A percentile compares a stretch with the other conserved stretches of the same genome.
Evolutionary conservation across 2,329 filamentous ascomycete genomes (phyloP).

Genomic region (Fonsecaea pugnacius): DNA sequence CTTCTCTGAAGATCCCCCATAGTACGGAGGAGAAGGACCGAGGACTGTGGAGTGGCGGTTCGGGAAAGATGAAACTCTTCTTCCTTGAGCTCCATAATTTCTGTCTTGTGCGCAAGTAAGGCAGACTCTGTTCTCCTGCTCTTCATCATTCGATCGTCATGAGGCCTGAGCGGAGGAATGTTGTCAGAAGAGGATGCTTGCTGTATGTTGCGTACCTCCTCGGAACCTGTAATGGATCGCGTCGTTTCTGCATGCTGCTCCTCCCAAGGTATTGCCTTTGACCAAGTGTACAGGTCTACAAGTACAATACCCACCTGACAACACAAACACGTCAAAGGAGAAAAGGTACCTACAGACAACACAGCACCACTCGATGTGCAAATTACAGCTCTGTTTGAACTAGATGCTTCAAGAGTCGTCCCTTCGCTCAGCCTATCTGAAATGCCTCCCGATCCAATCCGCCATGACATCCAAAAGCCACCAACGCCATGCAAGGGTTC

Average conservation of each 20-base stretch:
- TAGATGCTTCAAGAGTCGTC: background rate
- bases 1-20: too few species aligned
- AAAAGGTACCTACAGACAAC: background rate
- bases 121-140: background rate
- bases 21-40: too few species aligned
- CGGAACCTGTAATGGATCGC: too few species aligned
- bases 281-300: background rate
- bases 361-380: background rate
- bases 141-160: background rate
- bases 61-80: background rate
- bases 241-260: background rate
- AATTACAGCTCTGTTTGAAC: background rate
- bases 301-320: background rate
- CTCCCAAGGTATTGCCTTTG: too few species aligned
- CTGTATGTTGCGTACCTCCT: too few species aligned
- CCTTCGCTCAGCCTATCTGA: background rate
- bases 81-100: background rate
- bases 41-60: background rate
- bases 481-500: constrained; percentile 17
- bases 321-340: background rate
- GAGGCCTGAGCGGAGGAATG: background rate
- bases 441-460: background rate
- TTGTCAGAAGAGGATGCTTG: background rate
- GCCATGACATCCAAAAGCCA: background rate
- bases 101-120: background rate